Conservation (phyloP, 352 stramenopile genomes). For the Phytopythium delawarense region DNA sequence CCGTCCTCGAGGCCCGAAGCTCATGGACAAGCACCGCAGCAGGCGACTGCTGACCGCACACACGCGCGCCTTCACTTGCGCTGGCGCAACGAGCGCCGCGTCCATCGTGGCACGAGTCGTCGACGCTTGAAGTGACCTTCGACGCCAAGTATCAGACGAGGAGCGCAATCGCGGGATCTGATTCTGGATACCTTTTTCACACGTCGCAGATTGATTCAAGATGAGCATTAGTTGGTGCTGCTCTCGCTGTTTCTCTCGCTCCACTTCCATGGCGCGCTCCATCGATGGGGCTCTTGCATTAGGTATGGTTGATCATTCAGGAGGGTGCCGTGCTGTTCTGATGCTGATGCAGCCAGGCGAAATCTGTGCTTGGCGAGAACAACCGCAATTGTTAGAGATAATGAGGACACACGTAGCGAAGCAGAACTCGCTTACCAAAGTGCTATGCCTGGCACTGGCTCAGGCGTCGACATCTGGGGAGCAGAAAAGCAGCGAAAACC, state of each 20-base stretch:
- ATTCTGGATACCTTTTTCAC: not conserved
- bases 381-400: not conserved
- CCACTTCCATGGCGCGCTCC: too few relatives aligned
- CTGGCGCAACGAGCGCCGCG: not conserved
- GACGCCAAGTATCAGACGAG: not conserved
- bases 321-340: not conserved
- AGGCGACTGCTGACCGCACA: slow-evolving; percentile 23
- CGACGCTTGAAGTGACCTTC: not conserved
- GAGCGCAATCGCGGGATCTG: not conserved
- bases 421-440: not conserved
- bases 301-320: not conserved
- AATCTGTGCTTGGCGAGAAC: too few relatives aligned
- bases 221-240: not conserved
- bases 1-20: slow-evolving; percentile 38
- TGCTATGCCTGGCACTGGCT: too few relatives aligned
- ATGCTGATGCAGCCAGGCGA: slow-evolving; percentile 16
- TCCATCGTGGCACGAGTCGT: not conserved
- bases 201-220: not conserved
- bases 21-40: slow-evolving; percentile 23
- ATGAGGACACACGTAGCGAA: too few relatives aligned
- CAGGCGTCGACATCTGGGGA: too few relatives aligned
- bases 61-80: slow-evolving; percentile 21
- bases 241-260: not conserved
- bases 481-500: too few relatives aligned
- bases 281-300: not conserved